Percentiles rank a stretch among this genome's conserved stretches.
Conservation (phyloP, 1,139 yeast genomes). For the Hanseniaspora sp. region DNA sequence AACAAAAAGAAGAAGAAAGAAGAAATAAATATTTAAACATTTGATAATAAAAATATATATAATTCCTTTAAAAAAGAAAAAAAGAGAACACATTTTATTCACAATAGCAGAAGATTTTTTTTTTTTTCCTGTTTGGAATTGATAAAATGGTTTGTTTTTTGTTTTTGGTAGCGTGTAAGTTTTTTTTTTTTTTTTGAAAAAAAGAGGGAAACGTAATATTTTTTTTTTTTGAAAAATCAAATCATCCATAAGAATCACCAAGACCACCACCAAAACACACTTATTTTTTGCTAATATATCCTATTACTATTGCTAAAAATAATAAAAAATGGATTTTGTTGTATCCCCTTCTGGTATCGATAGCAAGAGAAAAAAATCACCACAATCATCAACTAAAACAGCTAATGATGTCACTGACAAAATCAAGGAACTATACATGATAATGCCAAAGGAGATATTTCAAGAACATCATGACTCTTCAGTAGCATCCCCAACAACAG, state of each 20-base stretch:
- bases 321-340: not conserved
- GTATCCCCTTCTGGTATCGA: not conserved
- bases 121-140: too few species aligned
- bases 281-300: not conserved
- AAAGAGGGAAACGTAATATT: too few species aligned
- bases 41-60: not conserved
- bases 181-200: too few species aligned
- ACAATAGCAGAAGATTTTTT: too few species aligned
- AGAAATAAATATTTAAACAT: too few species aligned
- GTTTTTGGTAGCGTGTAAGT: too few species aligned
- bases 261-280: not conserved
- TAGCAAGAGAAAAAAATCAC: not conserved
- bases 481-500: not conserved
- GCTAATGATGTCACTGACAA: slow-evolving; percentile 83
- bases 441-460: slow-evolving; percentile 59
- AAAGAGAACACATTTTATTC: too few species aligned
- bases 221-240: too few species aligned
- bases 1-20: too few species aligned
- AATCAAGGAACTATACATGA: slow-evolving; percentile 64
- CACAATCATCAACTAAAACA: slow-evolving; percentile 40
- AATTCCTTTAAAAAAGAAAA: too few species aligned
- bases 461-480: slow-evolving; percentile 22
- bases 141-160: too few species aligned
- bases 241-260: too few species aligned
- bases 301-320: not conserved